These are phyloP conservation scores for Leccinum disarticulatum DNA, from an alignment of 768 basidiomycete genomes.

Conservation along the genomic window DNA sequence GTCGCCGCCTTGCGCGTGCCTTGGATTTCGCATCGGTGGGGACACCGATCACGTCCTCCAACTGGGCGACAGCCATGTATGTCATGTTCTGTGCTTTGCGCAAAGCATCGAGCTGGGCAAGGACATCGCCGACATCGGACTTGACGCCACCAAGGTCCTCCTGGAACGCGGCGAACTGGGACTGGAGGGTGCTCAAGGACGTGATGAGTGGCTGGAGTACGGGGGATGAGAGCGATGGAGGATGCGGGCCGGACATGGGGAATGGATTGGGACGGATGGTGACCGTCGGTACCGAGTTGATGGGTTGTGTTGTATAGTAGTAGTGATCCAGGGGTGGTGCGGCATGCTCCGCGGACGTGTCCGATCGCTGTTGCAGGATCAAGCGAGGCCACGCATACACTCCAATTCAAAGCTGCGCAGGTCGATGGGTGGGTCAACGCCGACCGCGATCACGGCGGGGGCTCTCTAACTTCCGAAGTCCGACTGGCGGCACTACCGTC, in stretches of 20 bases:
- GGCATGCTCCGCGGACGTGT: background rate
- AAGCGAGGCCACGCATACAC: background rate
- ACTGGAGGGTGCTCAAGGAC: slow-evolving; percentile 10
- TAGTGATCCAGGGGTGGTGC: background rate
- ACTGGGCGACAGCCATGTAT: slow-evolving; percentile 1
- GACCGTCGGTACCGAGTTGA: background rate
- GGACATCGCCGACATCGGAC: slow-evolving; percentile 15
- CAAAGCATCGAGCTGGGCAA: slow-evolving; percentile 18
- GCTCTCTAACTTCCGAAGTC: slow-evolving; percentile 21
- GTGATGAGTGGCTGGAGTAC: background rate
- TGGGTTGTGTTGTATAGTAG: background rate
- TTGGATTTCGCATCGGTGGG: background rate
- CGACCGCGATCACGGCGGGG: background rate
- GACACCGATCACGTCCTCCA: slow-evolving; percentile 20
- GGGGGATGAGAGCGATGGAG: background rate
- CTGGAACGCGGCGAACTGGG: slow-evolving; percentile 18
- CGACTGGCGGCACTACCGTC: slow-evolving; percentile 10
- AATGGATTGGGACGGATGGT: background rate
- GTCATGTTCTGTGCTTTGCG: slow-evolving; percentile 16
- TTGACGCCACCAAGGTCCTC: slow-evolving; percentile 5
- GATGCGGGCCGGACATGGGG: slow-evolving; percentile 1
- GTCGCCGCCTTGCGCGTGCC: background rate
- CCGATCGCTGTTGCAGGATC: background rate
- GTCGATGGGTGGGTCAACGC: background rate
- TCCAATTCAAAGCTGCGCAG: background rate